A percentile compares a stretch with the other conserved stretches of the same genome.
Conservation (phyloP, 306 rosid genomes). For the Bauhinia variegata region DNA sequence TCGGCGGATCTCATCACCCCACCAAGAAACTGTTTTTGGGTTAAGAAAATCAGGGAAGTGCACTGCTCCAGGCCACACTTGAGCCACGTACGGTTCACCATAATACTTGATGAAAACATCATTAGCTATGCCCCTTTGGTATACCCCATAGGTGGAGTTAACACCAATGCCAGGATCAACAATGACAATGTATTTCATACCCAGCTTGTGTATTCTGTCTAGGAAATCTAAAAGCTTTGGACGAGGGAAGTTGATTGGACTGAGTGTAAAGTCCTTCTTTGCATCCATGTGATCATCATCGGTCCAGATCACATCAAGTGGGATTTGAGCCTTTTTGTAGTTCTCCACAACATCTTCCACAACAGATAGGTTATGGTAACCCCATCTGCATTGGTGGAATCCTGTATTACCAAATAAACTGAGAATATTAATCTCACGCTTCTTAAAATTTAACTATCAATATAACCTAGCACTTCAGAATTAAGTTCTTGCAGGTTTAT, state of each 20-base stretch:
- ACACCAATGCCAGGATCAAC: slow-evolving; percentile 87
- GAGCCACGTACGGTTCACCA: slow-evolving; percentile 86
- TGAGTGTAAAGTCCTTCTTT: slow-evolving; percentile 83
- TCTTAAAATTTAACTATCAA: slow-evolving; percentile 20
- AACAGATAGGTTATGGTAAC: slow-evolving; percentile 93
- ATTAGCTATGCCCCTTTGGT: slow-evolving; percentile 76
- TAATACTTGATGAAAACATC: slow-evolving; percentile 91
- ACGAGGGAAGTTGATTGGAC: slow-evolving; percentile 64
- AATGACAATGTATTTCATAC: slow-evolving; percentile 91
- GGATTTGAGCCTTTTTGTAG: slow-evolving; percentile 84
- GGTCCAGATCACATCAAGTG: slow-evolving; percentile 94
- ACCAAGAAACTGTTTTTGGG: slow-evolving; percentile 82
- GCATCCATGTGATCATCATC: slow-evolving; percentile 98
- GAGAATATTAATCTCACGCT: slow-evolving; percentile 55
- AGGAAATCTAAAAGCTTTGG: slow-evolving; percentile 83
- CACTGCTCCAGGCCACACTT: slow-evolving; percentile 98
- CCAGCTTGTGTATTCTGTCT: slow-evolving; percentile 76
- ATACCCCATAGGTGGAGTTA: slow-evolving; percentile 71
- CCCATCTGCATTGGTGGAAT: slow-evolving; percentile 99
- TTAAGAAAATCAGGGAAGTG: no score
- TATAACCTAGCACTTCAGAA: no score
- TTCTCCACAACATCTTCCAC: slow-evolving; percentile 91
- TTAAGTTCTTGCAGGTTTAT: no score
- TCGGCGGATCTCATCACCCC: slow-evolving; percentile 88
- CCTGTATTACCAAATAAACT: slow-evolving; percentile 51